Evolutionary conservation across 805 yeast species (phyloP).

Genomic region (Lipomyces spencermartinsiae): DNA sequence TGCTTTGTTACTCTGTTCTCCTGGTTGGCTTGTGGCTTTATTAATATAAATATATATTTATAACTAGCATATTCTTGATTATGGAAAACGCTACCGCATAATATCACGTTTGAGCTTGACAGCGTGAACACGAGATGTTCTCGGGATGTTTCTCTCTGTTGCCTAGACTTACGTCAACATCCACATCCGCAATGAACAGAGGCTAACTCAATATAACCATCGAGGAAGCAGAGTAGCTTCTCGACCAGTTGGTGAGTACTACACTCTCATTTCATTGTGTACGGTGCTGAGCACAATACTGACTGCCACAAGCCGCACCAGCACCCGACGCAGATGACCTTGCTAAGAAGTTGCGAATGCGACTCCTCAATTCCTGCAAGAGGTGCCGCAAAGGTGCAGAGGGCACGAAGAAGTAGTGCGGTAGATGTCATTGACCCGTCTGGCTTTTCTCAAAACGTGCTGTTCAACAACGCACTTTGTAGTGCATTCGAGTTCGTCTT

Average conservation of each 20-base stretch:
- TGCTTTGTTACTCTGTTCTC: too few species aligned
- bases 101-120: too few species aligned
- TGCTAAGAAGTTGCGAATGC: constrained; percentile 30
- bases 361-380: constrained; percentile 29
- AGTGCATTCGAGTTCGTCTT: too few species aligned
- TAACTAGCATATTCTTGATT: too few species aligned
- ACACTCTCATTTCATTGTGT: not conserved
- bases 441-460: too few species aligned
- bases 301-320: constrained; percentile 24
- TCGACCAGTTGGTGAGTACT: constrained; percentile 36
- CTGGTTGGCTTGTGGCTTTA: too few species aligned
- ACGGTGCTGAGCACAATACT: not conserved
- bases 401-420: constrained; percentile 23
- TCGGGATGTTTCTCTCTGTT: too few species aligned
- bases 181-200: constrained; percentile 32
- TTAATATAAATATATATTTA: too few species aligned
- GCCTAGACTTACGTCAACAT: not conserved
- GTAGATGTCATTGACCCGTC: too few species aligned
- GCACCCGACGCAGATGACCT: constrained; percentile 19
- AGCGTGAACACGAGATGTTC: too few species aligned
- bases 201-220: constrained; percentile 35
- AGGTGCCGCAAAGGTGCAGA: constrained; percentile 38
- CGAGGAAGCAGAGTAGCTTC: constrained; percentile 38
- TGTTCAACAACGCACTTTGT: too few species aligned
- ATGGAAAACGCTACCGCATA: too few species aligned